phyloP scores from a whole-genome alignment of 2,329 filamentous ascomycete species.

The Lachnellula arida region DNA sequence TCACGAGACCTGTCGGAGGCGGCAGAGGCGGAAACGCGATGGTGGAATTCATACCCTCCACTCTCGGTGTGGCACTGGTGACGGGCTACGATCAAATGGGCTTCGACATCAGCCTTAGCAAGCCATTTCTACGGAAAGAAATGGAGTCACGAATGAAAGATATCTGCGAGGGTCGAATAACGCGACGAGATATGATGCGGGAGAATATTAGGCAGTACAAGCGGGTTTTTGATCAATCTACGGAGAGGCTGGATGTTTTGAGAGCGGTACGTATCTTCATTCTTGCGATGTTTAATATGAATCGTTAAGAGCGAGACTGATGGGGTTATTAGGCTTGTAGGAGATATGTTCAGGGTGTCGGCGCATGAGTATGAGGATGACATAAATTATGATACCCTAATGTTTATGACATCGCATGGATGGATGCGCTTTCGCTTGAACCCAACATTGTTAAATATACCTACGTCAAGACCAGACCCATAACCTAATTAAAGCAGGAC shows the following conservation, averaged over 20 bases:
- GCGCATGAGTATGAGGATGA: slow-evolving; percentile 10
- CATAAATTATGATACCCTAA: slow-evolving; percentile 6
- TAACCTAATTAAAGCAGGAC: not conserved
- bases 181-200: slow-evolving; percentile 67
- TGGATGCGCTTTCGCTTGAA: not conserved
- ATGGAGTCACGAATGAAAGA: slow-evolving; percentile 97
- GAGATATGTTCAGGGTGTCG: slow-evolving; percentile 28
- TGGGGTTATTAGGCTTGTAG: slow-evolving; percentile 23
- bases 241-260: slow-evolving; percentile 66
- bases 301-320: not conserved
- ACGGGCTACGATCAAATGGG: slow-evolving; percentile 94
- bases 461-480: too few relatives aligned
- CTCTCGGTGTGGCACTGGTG: slow-evolving; percentile 84
- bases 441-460: not conserved
- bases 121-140: slow-evolving; percentile 94
- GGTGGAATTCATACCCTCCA: slow-evolving; percentile 86
- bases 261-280: slow-evolving; percentile 48
- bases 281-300: not conserved
- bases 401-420: not conserved
- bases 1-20: slow-evolving; percentile 50
- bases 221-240: slow-evolving; percentile 77
- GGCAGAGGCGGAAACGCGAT: slow-evolving; percentile 33
- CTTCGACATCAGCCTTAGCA: slow-evolving; percentile 86
- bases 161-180: slow-evolving; percentile 83
- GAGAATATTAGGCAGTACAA: slow-evolving; percentile 85